Conservation (phyloP, 495 filamentous ascomycete species). For the Sphaerosporella brunnea region DNA sequence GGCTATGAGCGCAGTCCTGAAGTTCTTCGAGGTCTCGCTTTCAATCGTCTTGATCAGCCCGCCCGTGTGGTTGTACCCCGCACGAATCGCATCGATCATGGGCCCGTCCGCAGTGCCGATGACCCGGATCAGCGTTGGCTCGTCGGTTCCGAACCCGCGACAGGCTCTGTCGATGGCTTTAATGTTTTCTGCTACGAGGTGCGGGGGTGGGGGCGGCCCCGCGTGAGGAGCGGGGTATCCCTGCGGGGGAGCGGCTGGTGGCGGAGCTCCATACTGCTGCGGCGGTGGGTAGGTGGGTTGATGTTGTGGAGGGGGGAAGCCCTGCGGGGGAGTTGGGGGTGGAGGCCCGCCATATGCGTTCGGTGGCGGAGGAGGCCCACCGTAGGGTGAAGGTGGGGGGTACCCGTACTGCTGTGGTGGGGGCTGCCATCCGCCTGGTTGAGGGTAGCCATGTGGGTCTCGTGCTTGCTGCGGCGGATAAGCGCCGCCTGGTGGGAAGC, state of each 20-base stretch:
- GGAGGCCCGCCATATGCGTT: slow-evolving; percentile 18
- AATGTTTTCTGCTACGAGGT: slow-evolving; percentile 39
- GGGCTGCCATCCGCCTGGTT: too few relatives aligned
- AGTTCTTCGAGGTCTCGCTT: slow-evolving; percentile 55
- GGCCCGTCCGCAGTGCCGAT: slow-evolving; percentile 52
- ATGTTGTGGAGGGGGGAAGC: slow-evolving; percentile 17
- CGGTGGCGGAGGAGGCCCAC: slow-evolving; percentile 22
- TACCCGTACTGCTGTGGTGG: slow-evolving; percentile 3
- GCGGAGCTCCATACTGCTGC: slow-evolving; percentile 16
- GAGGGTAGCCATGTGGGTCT: too few relatives aligned
- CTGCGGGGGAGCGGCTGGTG: neutral
- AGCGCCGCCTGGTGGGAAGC: too few relatives aligned
- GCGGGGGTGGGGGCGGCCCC: slow-evolving; percentile 26
- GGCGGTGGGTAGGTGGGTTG: slow-evolving; percentile 13
- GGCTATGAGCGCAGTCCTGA: slow-evolving; percentile 49
- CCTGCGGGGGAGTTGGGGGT: slow-evolving; percentile 10
- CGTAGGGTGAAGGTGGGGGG: slow-evolving; percentile 4
- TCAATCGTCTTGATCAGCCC: slow-evolving; percentile 56
- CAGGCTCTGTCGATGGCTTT: slow-evolving; percentile 59
- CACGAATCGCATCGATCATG: slow-evolving; percentile 50
- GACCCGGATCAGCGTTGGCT: slow-evolving; percentile 40
- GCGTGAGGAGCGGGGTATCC: slow-evolving; percentile 24
- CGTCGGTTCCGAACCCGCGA: slow-evolving; percentile 85
- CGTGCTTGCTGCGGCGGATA: too few relatives aligned
- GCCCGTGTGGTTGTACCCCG: slow-evolving; percentile 47